These are phyloP conservation scores for Schizonepeta tenuifolia DNA, from an alignment of 257 asterid species.

Conservation along the genomic window DNA sequence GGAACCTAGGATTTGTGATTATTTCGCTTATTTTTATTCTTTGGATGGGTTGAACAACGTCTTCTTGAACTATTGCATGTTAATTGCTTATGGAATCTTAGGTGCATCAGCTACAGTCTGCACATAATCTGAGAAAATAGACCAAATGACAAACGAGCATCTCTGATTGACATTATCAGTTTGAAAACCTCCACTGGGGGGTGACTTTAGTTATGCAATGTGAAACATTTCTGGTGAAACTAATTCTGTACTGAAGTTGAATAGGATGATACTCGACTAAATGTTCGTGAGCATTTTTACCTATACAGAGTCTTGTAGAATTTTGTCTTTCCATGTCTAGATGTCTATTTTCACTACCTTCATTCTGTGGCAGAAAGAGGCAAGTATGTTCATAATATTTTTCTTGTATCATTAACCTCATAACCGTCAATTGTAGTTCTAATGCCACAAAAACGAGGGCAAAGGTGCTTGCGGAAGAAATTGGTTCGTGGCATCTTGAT, in stretches of 20 bases:
- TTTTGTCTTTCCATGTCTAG: neutral
- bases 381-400: neutral
- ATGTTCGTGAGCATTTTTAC: constrained; percentile 1
- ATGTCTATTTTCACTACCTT: constrained; percentile 14
- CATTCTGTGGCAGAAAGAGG: constrained; percentile 3
- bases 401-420: constrained; percentile 20
- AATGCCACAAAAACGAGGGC: constrained; percentile 75
- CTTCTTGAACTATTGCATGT: constrained; percentile 1
- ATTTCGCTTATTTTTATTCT: neutral
- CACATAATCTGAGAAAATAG: neutral
- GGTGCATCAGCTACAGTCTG: constrained; percentile 10
- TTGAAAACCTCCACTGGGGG: neutral
- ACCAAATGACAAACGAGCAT: constrained; percentile 3
- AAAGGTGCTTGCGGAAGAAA: constrained; percentile 85
- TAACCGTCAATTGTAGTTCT: constrained; percentile 58
- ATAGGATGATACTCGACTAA: neutral
- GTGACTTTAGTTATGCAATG: neutral
- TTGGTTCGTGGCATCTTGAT: constrained; percentile 96
- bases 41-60: neutral
- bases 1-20: neutral
- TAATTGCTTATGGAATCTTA: constrained; percentile 1
- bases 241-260: neutral
- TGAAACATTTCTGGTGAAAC: constrained; percentile 8
- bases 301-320: constrained; percentile 5
- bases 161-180: constrained; percentile 12